A percentile compares a stretch with the other conserved stretches of the same genome.
Conservation (phyloP, 2,329 filamentous ascomycete genomes). For the Trichoderma simmonsii region DNA sequence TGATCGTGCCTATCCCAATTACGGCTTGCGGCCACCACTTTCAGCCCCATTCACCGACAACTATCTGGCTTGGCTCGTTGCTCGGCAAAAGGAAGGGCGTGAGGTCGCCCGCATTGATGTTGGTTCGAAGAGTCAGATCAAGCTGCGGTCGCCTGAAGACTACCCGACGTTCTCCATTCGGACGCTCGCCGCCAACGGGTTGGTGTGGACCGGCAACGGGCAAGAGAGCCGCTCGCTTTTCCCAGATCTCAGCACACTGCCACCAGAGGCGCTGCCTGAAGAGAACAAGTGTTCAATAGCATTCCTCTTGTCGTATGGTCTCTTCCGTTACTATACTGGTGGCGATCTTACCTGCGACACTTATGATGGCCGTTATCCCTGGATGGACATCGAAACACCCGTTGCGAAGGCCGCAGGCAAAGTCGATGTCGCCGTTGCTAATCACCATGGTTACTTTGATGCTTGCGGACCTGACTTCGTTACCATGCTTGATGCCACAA, state of each 20-base stretch:
- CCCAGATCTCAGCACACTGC: not conserved
- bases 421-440: not conserved
- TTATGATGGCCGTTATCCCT: not conserved
- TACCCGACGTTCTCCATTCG: not conserved
- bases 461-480: not conserved
- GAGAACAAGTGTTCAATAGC: not conserved
- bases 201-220: not conserved
- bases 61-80: not conserved
- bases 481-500: not conserved
- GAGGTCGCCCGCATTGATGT: not conserved
- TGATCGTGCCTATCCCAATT: not conserved
- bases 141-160: not conserved
- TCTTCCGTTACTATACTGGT: not conserved
- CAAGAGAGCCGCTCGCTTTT: not conserved
- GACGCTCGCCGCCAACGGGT: not conserved
- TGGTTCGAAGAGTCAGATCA: not conserved
- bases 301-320: not conserved
- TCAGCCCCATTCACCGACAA: not conserved
- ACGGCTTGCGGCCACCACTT: not conserved
- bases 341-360: not conserved
- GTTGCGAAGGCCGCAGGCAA: not conserved
- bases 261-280: not conserved
- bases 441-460: not conserved
- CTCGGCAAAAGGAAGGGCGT: not conserved
- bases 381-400: not conserved